These are phyloP conservation scores for Calonectria montana DNA, from an alignment of 2,329 filamentous ascomycete species.

Conservation along the genomic window DNA sequence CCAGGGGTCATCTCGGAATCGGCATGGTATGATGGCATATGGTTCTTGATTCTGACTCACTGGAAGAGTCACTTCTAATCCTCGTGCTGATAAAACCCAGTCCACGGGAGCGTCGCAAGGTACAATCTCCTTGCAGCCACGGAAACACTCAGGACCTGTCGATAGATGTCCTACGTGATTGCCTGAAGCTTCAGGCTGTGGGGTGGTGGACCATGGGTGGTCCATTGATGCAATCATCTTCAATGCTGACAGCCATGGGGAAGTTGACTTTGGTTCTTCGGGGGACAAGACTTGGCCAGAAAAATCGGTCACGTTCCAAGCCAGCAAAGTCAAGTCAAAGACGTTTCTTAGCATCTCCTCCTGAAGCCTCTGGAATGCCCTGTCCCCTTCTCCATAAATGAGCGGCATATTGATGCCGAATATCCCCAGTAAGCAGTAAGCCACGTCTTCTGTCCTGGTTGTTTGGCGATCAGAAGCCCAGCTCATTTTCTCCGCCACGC, in stretches of 20 bases:
- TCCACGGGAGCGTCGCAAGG: not conserved
- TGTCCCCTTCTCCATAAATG: not conserved
- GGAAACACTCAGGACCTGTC: not conserved
- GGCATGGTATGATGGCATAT: not conserved
- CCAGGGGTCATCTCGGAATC: not conserved
- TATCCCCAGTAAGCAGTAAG: not conserved
- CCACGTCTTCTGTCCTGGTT: not conserved
- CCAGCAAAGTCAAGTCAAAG: not conserved
- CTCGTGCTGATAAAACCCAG: not conserved
- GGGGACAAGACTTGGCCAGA: not conserved
- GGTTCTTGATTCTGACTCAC: not conserved
- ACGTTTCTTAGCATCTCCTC: not conserved
- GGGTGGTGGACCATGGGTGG: not conserved
- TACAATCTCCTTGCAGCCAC: not conserved
- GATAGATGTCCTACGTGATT: not conserved
- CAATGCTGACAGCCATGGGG: not conserved
- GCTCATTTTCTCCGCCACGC: not conserved
- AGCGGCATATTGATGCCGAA: constrained; percentile 6
- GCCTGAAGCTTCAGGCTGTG: not conserved
- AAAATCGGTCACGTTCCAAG: not conserved
- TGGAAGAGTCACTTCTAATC: not conserved
- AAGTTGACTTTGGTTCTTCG: not conserved
- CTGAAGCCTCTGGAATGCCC: not conserved
- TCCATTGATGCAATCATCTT: not conserved
- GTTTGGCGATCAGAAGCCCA: not conserved